Evolutionary conservation across 1,139 yeast genomes (phyloP), one percentile per base, ranked within the genome.

Genomic region (Geotrichum citri-aurantii): DNA sequence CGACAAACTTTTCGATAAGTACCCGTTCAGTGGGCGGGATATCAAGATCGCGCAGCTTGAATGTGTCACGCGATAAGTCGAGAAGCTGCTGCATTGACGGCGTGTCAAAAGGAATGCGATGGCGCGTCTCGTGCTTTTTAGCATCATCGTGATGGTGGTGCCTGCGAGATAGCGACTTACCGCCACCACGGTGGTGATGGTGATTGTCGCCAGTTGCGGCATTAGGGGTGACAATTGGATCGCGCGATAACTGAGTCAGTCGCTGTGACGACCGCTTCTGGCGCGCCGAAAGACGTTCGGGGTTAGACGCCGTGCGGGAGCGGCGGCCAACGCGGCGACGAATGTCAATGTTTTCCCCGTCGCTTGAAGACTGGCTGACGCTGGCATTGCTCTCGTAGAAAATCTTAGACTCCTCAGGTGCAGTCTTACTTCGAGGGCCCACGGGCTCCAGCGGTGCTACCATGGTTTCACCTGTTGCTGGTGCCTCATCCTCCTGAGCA

Each of bases 1-100:
- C 96, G 4, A 92, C 88, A 53, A 92, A 83, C 71, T 89, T 85
- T 69, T 91, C 97, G 55, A 92, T 78, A 56, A 91, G 77, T 65
- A 83, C 86, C 65, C 88, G 87, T 69, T 91, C 97, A 62, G 85
- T 85, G 0, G 81, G 74, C 2, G 95, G 92, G 62, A 91, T 78
- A 54, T 88, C 88, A 62, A 91, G 74, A 59, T 82, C 83, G 54
- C 85, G 83, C 68, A 91, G 87, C 65, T 88, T 95, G 55, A 69
- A 66, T 8, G 66, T 56, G 23, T 62, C 63, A 29, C 65, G 66
- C 7, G 68, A 65, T 55, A 65, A 42, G 6, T 63, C 62, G 58
- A 69, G 63, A 48, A 72, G 63, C 54, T 65, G 60, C 54, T 67
- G 66, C 23, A 69, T 63, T 21, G 63, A 67, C 1, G 68, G 64